A percentile compares a stretch with the other conserved stretches of the same genome.
phyloP scores from a whole-genome alignment of 2,329 filamentous ascomycete species.

The Salinomyces thailandicus region DNA sequence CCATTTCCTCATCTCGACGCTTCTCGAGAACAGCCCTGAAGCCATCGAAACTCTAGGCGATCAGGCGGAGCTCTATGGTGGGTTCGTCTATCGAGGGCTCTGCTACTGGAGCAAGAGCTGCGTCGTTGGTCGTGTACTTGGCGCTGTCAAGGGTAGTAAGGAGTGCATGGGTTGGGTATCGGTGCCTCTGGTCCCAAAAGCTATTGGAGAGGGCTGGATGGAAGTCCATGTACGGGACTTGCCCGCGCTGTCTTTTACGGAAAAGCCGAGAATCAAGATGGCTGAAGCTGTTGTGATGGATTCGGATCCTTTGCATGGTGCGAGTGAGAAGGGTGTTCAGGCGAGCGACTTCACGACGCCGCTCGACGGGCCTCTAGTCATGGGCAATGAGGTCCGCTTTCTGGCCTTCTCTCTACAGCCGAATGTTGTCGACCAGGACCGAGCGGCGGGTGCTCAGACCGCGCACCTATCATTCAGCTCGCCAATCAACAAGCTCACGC shows the following conservation, averaged over 20 bases:
- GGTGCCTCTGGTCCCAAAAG: constrained; percentile 24
- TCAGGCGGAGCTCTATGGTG: constrained; percentile 43
- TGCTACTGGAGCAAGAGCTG: constrained; percentile 50
- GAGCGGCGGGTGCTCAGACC: background rate
- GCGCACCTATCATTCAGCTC: constrained; percentile 27
- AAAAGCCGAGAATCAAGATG: constrained; percentile 27
- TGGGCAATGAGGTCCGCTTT: constrained; percentile 19
- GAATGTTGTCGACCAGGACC: background rate
- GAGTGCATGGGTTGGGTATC: constrained; percentile 49
- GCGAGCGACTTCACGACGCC: constrained; percentile 30
- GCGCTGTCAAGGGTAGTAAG: constrained; percentile 32
- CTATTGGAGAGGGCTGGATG: constrained; percentile 38
- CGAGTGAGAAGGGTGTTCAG: constrained; percentile 7
- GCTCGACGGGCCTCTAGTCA: constrained; percentile 22
- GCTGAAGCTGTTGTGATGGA: constrained; percentile 24
- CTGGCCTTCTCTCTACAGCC: constrained; percentile 14
- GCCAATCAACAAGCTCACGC: constrained; percentile 10
- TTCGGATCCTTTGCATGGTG: constrained; percentile 27
- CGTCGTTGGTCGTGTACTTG: constrained; percentile 44
- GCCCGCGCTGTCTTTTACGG: background rate
- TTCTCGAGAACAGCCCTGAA: constrained; percentile 44
- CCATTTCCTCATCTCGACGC: constrained; percentile 45
- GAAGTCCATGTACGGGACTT: constrained; percentile 29
- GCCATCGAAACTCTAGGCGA: constrained; percentile 41
- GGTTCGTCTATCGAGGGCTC: constrained; percentile 40